These are phyloP conservation scores for Centella asiatica DNA, from an alignment of 129 eudicot species.

Conservation along the genomic window DNA sequence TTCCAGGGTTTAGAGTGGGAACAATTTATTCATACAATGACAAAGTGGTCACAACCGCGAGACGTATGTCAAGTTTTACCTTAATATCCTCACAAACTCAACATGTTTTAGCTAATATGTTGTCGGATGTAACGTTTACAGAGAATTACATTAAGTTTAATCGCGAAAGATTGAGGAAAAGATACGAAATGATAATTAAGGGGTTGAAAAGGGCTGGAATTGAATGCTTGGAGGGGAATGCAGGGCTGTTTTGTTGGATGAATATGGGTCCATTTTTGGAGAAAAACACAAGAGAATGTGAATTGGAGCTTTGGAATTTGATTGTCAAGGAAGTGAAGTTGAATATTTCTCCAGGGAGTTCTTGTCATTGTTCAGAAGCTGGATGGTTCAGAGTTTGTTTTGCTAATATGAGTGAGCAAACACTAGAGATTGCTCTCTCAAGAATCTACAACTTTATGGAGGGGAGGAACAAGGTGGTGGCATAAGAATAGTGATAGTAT, in stretches of 20 bases:
- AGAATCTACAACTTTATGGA: slow-evolving; percentile 62
- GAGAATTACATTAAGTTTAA: slow-evolving; percentile 54
- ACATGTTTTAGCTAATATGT: slow-evolving; percentile 65
- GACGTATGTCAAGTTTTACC: slow-evolving; percentile 93
- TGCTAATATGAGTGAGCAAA: slow-evolving; percentile 87
- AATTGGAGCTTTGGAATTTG: slow-evolving; percentile 54
- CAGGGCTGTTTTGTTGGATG: slow-evolving; percentile 97
- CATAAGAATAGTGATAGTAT: too few species aligned
- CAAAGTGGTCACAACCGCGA: slow-evolving; percentile 68
- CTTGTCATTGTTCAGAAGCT: slow-evolving; percentile 87
- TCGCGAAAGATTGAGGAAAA: slow-evolving; percentile 51
- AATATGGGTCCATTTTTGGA: slow-evolving; percentile 58
- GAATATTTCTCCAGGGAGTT: slow-evolving; percentile 83
- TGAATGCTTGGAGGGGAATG: slow-evolving; percentile 71
- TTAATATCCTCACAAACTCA: slow-evolving; percentile 92
- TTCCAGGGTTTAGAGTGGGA: slow-evolving; percentile 86
- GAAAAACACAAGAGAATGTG: slow-evolving; percentile 38
- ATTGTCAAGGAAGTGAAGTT: slow-evolving; percentile 58
- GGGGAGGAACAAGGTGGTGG: slow-evolving; percentile 22
- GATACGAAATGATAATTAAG: slow-evolving; percentile 59
- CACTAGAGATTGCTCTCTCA: slow-evolving; percentile 59
- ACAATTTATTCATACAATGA: slow-evolving; percentile 82
- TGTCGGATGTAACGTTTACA: slow-evolving; percentile 57
- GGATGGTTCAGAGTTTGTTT: slow-evolving; percentile 97
- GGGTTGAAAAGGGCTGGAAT: slow-evolving; percentile 73